Base-by-base conservation (phyloP, 176 grass and related monocot species). In the Zoysia pacifica region DNA sequence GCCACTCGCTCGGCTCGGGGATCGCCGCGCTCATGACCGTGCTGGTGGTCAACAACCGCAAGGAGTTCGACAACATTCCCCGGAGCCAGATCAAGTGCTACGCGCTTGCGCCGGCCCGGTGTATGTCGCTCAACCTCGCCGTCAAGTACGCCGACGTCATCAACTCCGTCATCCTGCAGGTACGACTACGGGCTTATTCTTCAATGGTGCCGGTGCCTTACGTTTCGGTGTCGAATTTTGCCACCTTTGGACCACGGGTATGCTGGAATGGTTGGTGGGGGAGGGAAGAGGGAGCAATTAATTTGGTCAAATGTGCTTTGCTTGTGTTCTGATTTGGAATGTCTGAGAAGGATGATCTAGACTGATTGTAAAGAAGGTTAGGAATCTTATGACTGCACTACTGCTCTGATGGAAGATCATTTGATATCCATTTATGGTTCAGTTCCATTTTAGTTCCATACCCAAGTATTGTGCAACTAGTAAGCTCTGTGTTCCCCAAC, bases 101-200 rank as follows among this genome's bases (percentile, higher is more conserved):
- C 68, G 88, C 88, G 16, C 15, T 99, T 14, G 97, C 97, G 38
- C 97, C 97, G 1, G 92, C 97, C 8, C 75, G 97, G 9, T 99
- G 96, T 65, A 91, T 99, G 96, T 99, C 96, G 15, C 93, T 99
- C 73, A 99, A 99, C 72, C 96, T 99, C 75, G 90, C 96, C 50
- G 96, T 99, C 79, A 99, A 95, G 88, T 99, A 99, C 79, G 96
- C 96, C 0, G 93, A 93, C 81, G 96, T 95, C 67, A 93, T 99
- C 72, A 66, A 95, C 74, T 99, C 96, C 20, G 80, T 99, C 82
- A 86, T 99, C 52, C 82, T 99, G 74, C 96, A 99, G 96, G 96
- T 90, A 85, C 76, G 28, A 28, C 28, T 28, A 28, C 28, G 28
- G 28, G 28, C 28, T 28, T 28, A 0, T 28, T 28, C 28, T 28